These are phyloP conservation scores for Lotmaria passim DNA, from an alignment of 208 protist species.

Conservation along the genomic window DNA sequence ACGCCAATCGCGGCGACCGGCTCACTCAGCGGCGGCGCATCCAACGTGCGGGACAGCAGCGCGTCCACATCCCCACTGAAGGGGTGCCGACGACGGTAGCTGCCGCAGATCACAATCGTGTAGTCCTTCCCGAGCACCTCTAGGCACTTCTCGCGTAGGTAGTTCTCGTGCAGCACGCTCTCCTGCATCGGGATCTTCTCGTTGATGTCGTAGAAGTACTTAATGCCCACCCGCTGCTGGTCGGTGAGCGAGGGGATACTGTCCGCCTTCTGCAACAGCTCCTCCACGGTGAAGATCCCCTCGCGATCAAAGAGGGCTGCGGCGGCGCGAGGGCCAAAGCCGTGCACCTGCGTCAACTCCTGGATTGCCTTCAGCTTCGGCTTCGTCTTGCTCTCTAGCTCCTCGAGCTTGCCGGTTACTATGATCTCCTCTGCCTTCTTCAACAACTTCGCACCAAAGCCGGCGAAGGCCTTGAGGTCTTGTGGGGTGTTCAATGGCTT, in stretches of 20 bases:
- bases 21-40: slow-evolving; percentile 54
- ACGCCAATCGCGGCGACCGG: slow-evolving; percentile 81
- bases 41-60: slow-evolving; percentile 76
- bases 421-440: slow-evolving; percentile 94
- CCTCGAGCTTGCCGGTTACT: slow-evolving; percentile 83
- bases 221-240: slow-evolving; percentile 85
- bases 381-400: slow-evolving; percentile 91
- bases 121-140: slow-evolving; percentile 73
- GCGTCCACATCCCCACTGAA: slow-evolving; percentile 90
- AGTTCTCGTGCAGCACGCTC: slow-evolving; percentile 87
- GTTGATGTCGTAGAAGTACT: slow-evolving; percentile 93
- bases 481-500: slow-evolving; percentile 72
- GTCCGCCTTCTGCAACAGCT: slow-evolving; percentile 84
- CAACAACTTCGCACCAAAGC: slow-evolving; percentile 81
- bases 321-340: slow-evolving; percentile 85
- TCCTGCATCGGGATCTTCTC: slow-evolving; percentile 93
- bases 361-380: slow-evolving; percentile 90
- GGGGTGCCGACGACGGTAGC: slow-evolving; percentile 85
- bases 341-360: slow-evolving; percentile 88
- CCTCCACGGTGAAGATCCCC: slow-evolving; percentile 91
- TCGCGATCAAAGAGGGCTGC: slow-evolving; percentile 87
- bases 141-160: slow-evolving; percentile 62
- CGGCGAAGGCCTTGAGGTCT: slow-evolving; percentile 75
- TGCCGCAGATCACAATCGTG: slow-evolving; percentile 86
- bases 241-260: slow-evolving; percentile 74